Conservation (phyloP, 768 basidiomycete species). For the Asterophora parasitica region DNA sequence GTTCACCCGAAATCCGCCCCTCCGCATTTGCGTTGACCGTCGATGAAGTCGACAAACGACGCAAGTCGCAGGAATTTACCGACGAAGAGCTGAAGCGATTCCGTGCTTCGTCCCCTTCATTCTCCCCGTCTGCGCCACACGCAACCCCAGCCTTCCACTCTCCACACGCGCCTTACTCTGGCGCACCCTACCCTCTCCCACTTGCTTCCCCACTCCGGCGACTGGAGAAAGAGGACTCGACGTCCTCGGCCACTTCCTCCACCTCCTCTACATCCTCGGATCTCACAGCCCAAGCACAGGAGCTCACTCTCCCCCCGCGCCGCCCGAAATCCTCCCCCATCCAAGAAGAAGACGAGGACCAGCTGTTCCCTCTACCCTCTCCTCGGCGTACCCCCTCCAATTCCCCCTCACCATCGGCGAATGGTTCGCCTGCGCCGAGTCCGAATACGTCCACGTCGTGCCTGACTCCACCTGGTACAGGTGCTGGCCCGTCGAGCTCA, state of each 20-base stretch:
- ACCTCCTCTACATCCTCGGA: conserved; percentile 7
- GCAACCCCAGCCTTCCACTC: conserved; percentile 13
- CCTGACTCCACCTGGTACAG: neutral
- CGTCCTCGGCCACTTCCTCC: conserved; percentile 7
- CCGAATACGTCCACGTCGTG: conserved; percentile 14
- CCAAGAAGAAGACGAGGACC: conserved; percentile 52
- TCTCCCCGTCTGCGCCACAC: conserved; percentile 7
- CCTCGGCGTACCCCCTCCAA: conserved; percentile 49
- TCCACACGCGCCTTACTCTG: conserved; percentile 14
- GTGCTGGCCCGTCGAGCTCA: conserved; percentile 2
- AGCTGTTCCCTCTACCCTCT: conserved; percentile 56
- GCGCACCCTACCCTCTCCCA: neutral
- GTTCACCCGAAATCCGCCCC: conserved; percentile 8
- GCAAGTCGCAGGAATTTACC: conserved; percentile 38
- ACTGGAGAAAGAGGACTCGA: conserved; percentile 3
- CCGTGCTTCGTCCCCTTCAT: neutral
- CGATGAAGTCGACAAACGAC: conserved; percentile 61
- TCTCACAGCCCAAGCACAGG: neutral
- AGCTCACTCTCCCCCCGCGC: conserved; percentile 10
- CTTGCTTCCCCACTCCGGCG: neutral
- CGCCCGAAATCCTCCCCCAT: conserved; percentile 32
- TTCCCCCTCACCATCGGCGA: conserved; percentile 27
- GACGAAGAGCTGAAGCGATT: conserved; percentile 15
- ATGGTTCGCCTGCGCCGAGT: conserved; percentile 16
- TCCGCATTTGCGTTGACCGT: conserved; percentile 42